phyloP scores from a whole-genome alignment of 768 basidiomycete species.

The Lactifluus volemus region DNA sequence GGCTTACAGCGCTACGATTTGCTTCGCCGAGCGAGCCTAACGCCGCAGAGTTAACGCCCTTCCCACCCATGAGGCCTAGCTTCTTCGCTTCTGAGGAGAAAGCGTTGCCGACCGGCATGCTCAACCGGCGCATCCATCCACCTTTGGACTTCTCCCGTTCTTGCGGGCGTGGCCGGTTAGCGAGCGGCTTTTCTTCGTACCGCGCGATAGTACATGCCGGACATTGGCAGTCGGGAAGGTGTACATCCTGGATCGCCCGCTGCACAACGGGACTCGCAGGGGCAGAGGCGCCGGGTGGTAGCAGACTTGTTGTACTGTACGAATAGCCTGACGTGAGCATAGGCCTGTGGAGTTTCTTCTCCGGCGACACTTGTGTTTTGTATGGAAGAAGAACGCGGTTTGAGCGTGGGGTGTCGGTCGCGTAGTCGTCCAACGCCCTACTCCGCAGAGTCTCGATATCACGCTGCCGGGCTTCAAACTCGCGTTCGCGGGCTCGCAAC shows the following conservation, averaged over 20 bases:
- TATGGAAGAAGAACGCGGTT: conserved; percentile 17
- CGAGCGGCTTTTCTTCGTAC: conserved; percentile 33
- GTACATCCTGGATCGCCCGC: conserved; percentile 26
- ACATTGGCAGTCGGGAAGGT: conserved; percentile 61
- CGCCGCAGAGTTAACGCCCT: background rate
- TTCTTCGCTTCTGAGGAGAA: conserved; percentile 52
- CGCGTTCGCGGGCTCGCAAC: conserved; percentile 38
- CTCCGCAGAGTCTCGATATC: conserved; percentile 29
- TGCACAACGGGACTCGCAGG: conserved; percentile 4
- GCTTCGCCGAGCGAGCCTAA: conserved; percentile 10
- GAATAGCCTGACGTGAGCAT: conserved; percentile 28
- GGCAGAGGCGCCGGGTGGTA: conserved; percentile 26
- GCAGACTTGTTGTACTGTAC: conserved; percentile 36
- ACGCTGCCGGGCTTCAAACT: conserved; percentile 2
- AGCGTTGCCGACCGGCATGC: conserved; percentile 57
- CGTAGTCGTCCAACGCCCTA: conserved; percentile 21
- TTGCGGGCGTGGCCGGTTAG: conserved; percentile 36
- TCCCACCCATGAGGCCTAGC: conserved; percentile 7
- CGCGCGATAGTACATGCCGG: conserved; percentile 52
- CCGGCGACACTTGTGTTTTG: conserved; percentile 10
- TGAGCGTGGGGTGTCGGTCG: conserved; percentile 25
- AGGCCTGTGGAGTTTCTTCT: conserved; percentile 2
- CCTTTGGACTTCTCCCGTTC: conserved; percentile 51
- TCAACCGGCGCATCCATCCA: conserved; percentile 69
- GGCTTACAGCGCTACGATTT: conserved; percentile 6